Conservation (phyloP, 2,329 filamentous ascomycete species). For the Xylaria sp. region DNA sequence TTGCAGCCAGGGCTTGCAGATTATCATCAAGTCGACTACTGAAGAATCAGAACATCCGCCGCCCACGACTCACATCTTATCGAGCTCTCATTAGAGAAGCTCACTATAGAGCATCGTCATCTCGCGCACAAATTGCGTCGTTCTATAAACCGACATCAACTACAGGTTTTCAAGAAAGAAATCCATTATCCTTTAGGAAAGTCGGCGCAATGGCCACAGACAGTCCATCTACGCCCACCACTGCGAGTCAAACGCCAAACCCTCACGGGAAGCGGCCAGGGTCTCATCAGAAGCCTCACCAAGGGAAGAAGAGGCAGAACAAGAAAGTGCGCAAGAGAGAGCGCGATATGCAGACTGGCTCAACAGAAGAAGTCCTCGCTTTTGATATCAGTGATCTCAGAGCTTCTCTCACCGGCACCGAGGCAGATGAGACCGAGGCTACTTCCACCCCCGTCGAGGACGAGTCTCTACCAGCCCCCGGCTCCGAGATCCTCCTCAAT, state of each 20-base stretch:
- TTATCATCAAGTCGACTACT: background rate
- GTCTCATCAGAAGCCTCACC: constrained; percentile 22
- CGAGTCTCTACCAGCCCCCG: constrained; percentile 64
- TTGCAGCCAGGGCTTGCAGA: constrained; percentile 8
- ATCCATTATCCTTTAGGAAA: background rate
- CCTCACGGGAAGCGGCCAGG: constrained; percentile 31
- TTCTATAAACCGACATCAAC: background rate
- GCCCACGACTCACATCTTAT: too few relatives aligned
- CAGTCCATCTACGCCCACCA: background rate
- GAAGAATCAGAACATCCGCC: background rate
- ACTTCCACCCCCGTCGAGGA: constrained; percentile 31
- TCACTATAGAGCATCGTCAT: background rate
- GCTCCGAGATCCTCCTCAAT: constrained; percentile 81
- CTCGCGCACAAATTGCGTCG: background rate
- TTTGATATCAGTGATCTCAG: constrained; percentile 65
- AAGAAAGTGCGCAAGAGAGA: constrained; percentile 53
- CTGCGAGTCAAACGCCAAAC: background rate
- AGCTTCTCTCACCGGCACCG: constrained; percentile 46
- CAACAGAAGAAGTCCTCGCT: constrained; percentile 69
- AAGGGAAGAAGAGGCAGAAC: constrained; percentile 26
- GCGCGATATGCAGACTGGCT: constrained; percentile 65
- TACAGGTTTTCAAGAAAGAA: background rate
- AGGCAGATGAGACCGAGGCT: constrained; percentile 37
- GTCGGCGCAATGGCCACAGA: constrained; percentile 2
- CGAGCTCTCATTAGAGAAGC: background rate